These are phyloP conservation scores for Albatrellus ellisii DNA, from an alignment of 768 basidiomycete genomes.

Conservation along the genomic window DNA sequence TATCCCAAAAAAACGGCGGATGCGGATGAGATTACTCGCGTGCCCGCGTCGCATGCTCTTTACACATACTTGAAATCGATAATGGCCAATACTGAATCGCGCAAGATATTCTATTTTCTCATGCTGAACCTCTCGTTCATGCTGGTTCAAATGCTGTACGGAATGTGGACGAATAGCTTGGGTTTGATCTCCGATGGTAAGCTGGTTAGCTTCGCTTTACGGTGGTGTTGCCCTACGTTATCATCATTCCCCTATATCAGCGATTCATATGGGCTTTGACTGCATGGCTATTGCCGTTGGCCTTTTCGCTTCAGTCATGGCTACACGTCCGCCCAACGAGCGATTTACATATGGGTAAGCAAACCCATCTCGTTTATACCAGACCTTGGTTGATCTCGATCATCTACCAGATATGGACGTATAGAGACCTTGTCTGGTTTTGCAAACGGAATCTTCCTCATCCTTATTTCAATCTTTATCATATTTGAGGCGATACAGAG, in stretches of 20 bases:
- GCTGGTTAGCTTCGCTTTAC: background rate
- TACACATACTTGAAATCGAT: slow-evolving; percentile 81
- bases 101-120: slow-evolving; percentile 95
- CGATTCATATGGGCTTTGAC: slow-evolving; percentile 99
- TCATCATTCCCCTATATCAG: no score
- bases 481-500: slow-evolving; percentile 96
- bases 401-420: slow-evolving; percentile 60
- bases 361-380: background rate
- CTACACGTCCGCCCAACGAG: slow-evolving; percentile 92
- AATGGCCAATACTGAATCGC: slow-evolving; percentile 80
- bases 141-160: slow-evolving; percentile 94
- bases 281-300: slow-evolving; percentile 96
- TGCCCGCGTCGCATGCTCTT: slow-evolving; percentile 19
- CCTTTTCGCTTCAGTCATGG: slow-evolving; percentile 93
- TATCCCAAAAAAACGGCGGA: slow-evolving; percentile 10
- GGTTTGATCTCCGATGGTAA: slow-evolving; percentile 94
- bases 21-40: slow-evolving; percentile 13
- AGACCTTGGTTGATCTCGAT: slow-evolving; percentile 1
- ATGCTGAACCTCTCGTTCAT: slow-evolving; percentile 92
- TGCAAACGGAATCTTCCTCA: slow-evolving; percentile 90
- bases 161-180: slow-evolving; percentile 94
- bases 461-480: slow-evolving; percentile 94
- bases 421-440: slow-evolving; percentile 98
- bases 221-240: background rate
- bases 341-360: slow-evolving; percentile 89